Evolutionary conservation across 2,329 filamentous ascomycete species (phyloP), one percentile per base, ranked within the genome.

Genomic region (Microdochium bolleyi): DNA sequence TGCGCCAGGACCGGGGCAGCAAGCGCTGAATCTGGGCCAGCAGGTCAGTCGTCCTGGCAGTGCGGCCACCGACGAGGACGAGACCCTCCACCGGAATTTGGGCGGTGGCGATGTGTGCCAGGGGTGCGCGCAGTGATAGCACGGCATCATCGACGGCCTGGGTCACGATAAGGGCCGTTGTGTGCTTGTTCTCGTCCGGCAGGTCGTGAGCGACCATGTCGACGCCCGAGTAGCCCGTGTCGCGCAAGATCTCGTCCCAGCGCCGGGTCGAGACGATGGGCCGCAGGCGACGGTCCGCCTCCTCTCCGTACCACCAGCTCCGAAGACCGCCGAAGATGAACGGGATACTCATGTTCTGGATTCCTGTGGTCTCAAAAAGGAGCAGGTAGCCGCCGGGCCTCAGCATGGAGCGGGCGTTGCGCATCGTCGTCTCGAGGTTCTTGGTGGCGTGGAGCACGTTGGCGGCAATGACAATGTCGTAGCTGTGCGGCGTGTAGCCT

Each of bases 381-480:
- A 63, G 11, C 3, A 64, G 55, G 8, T 27, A 50, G 3, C 63
- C 63, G 11, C 54, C 54, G 10, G 59, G 59, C 50, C 51, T 49
- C 11, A 65, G 52, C 3, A 64, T 48, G 10, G 51, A 56, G 16
- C 55, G 56, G 1, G 60, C 52, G 49, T 66, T 57, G 8, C n/a
- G 14, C 46, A 63, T 16, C 2, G 62, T 58, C 10, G 27, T 21
- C n/a, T 44, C 24, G n/a, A 65, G 24, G 11, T 50, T 53, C 14
- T 46, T 52, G 1, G 62, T 61, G 1, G 60, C 57, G 46, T 63
- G 60, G 9, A 64, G 48, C 4, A 58, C 58, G 30, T 64, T 60
- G 11, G 54, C 50, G 8, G 62, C 60, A 16, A 65, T 24, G 16
- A 65, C 52, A 32, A 65, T 49, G 44, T 65, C 63, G 52, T 62